phyloP scores from a whole-genome alignment of 2,329 filamentous ascomycete species.

The Acrocalymma vagum region DNA sequence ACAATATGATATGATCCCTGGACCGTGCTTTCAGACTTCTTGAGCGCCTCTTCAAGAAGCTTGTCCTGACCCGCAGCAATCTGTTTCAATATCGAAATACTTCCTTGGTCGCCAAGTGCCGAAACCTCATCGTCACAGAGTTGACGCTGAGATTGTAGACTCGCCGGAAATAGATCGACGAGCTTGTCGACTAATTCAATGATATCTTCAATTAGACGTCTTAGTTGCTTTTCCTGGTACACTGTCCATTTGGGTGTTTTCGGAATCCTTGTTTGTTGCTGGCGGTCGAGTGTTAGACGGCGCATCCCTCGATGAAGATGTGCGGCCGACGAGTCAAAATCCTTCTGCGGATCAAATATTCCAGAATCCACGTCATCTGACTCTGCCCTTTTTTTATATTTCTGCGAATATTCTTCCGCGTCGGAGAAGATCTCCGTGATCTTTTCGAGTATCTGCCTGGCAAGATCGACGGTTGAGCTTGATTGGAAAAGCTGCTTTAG shows the following conservation, averaged over 20 bases:
- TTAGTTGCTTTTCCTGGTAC: slow-evolving; percentile 38
- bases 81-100: slow-evolving; percentile 16
- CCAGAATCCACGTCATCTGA: slow-evolving; percentile 13
- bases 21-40: slow-evolving; percentile 7
- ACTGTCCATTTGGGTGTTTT: slow-evolving; percentile 37
- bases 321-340: slow-evolving; percentile 23
- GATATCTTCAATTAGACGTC: slow-evolving; percentile 37
- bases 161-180: slow-evolving; percentile 38
- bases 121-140: too few species aligned
- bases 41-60: slow-evolving; percentile 11
- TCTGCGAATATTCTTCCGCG: slow-evolving; percentile 28
- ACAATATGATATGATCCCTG: slow-evolving; percentile 9
- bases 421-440: slow-evolving; percentile 32
- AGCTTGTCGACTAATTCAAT: slow-evolving; percentile 33
- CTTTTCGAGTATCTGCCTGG: slow-evolving; percentile 26
- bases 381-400: slow-evolving; percentile 19
- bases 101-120: too few species aligned
- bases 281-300: slow-evolving; percentile 31
- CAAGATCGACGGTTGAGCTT: slow-evolving; percentile 10
- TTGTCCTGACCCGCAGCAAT: slow-evolving; percentile 16
- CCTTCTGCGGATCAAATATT: slow-evolving; percentile 18
- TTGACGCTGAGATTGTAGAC: too few species aligned
- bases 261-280: slow-evolving; percentile 25
- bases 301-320: slow-evolving; percentile 34
- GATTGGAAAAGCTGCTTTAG: too few species aligned